These are phyloP conservation scores for Apiospora phragmitis DNA, from an alignment of 2,329 filamentous ascomycete species.

Conservation along the genomic window DNA sequence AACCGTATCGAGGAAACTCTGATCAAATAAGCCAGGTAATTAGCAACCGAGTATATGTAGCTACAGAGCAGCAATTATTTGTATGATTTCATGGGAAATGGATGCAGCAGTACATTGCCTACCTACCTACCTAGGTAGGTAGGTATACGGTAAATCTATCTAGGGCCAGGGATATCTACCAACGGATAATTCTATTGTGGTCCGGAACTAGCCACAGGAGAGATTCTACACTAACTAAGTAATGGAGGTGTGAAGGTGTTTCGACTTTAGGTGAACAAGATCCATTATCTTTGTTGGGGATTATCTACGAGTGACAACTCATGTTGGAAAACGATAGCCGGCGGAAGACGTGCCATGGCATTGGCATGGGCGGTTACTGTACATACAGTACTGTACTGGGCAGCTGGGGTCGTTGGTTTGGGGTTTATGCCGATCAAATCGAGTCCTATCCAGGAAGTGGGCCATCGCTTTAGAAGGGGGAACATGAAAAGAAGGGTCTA, in stretches of 20 bases:
- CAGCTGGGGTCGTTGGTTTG: constrained; percentile 3
- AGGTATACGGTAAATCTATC: not conserved
- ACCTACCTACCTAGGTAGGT: not conserved
- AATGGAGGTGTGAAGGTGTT: not conserved
- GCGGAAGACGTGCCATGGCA: not conserved
- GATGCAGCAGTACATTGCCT: not conserved
- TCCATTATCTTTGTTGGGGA: not conserved
- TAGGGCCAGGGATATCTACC: not conserved
- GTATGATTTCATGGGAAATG: not conserved
- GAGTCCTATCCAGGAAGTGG: constrained; percentile 1
- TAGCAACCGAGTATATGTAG: too few species aligned
- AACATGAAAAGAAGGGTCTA: not conserved
- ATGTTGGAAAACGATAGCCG: not conserved
- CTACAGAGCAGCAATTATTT: not conserved
- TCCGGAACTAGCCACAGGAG: not conserved
- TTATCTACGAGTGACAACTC: not conserved
- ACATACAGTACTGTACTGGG: too few species aligned
- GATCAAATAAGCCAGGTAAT: not conserved
- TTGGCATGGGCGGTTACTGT: not conserved
- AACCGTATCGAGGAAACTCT: not conserved
- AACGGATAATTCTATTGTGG: not conserved
- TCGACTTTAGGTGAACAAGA: not conserved
- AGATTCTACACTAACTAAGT: not conserved
- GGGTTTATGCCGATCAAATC: constrained; percentile 7
- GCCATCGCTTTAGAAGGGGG: not conserved